phyloP scores from a whole-genome alignment of 1,284 basidiomycete genomes.

The Boletellus deceptivus region DNA sequence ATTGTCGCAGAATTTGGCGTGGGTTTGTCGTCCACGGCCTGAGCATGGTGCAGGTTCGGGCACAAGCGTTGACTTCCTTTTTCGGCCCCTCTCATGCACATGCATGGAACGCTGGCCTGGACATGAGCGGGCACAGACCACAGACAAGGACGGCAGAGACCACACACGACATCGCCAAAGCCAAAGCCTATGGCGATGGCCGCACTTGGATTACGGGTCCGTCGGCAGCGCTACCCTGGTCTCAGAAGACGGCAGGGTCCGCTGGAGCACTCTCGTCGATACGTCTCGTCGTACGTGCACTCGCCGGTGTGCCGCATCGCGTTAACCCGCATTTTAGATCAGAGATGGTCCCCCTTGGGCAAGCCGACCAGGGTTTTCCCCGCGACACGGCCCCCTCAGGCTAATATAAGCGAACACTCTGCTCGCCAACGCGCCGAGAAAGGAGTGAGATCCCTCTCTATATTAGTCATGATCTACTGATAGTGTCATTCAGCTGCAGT shows the following conservation, averaged over 20 bases:
- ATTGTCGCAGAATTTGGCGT: slow-evolving; percentile 36
- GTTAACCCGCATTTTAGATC: slow-evolving; percentile 12
- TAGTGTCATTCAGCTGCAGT: slow-evolving; percentile 50
- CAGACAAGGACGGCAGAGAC: slow-evolving; percentile 13
- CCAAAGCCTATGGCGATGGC: slow-evolving; percentile 40
- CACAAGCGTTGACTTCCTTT: slow-evolving; percentile 20
- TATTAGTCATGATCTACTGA: slow-evolving; percentile 4
- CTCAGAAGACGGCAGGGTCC: slow-evolving; percentile 40
- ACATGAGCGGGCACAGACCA: slow-evolving; percentile 33
- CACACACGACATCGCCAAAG: slow-evolving; percentile 11
- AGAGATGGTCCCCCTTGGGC: slow-evolving; percentile 28
- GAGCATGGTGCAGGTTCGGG: slow-evolving; percentile 41
- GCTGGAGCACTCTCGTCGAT: slow-evolving; percentile 52
- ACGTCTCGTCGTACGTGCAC: slow-evolving; percentile 25
- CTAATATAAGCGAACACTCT: slow-evolving; percentile 33
- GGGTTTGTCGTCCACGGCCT: slow-evolving; percentile 42
- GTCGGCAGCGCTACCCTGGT: slow-evolving; percentile 53
- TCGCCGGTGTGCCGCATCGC: background rate
- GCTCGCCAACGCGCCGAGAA: slow-evolving; percentile 53
- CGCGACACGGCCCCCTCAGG: slow-evolving; percentile 43
- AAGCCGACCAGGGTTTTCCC: slow-evolving; percentile 51
- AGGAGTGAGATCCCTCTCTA: slow-evolving; percentile 45
- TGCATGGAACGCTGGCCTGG: slow-evolving; percentile 72
- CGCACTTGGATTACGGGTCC: slow-evolving; percentile 53
- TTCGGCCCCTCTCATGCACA: slow-evolving; percentile 48